phyloP scores from a whole-genome alignment of 208 protist genomes.

The Trypanosoma vivax region DNA sequence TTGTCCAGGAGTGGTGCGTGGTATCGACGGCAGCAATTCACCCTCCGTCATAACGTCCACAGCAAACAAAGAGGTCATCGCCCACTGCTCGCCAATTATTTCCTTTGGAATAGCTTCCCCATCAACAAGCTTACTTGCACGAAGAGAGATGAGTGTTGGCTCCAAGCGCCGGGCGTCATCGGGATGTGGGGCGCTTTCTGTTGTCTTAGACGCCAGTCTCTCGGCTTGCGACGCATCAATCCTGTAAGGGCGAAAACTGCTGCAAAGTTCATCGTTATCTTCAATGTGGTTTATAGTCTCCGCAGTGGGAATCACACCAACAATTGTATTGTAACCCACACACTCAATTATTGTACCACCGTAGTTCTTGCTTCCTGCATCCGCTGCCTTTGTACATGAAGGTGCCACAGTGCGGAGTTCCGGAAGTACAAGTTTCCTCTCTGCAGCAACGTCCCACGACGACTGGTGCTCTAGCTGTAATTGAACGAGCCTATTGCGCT shows the following conservation, averaged over 20 bases:
- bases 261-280: slow-evolving; percentile 75
- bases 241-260: slow-evolving; percentile 76
- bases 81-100: slow-evolving; percentile 19
- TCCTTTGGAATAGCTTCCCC: slow-evolving; percentile 35
- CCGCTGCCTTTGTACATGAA: slow-evolving; percentile 62
- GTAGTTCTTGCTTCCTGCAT: slow-evolving; percentile 49
- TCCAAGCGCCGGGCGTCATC: slow-evolving; percentile 55
- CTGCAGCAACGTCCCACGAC: slow-evolving; percentile 20
- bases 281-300: slow-evolving; percentile 50
- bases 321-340: slow-evolving; percentile 61
- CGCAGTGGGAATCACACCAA: slow-evolving; percentile 54
- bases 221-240: slow-evolving; percentile 52
- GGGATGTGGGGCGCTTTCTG: slow-evolving; percentile 53
- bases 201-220: slow-evolving; percentile 29
- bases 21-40: not conserved
- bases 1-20: not conserved
- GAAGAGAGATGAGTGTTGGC: slow-evolving; percentile 28
- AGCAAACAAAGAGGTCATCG: slow-evolving; percentile 11
- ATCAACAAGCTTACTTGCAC: slow-evolving; percentile 41
- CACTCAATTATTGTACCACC: slow-evolving; percentile 50
- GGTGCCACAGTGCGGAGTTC: slow-evolving; percentile 61
- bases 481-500: slow-evolving; percentile 35
- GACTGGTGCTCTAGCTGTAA: slow-evolving; percentile 44
- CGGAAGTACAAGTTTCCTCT: slow-evolving; percentile 32
- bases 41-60: slow-evolving; percentile 1